These are phyloP conservation scores for Pterocarpus macrocarpus DNA, from an alignment of 306 rosid genomes.

Conservation along the genomic window DNA sequence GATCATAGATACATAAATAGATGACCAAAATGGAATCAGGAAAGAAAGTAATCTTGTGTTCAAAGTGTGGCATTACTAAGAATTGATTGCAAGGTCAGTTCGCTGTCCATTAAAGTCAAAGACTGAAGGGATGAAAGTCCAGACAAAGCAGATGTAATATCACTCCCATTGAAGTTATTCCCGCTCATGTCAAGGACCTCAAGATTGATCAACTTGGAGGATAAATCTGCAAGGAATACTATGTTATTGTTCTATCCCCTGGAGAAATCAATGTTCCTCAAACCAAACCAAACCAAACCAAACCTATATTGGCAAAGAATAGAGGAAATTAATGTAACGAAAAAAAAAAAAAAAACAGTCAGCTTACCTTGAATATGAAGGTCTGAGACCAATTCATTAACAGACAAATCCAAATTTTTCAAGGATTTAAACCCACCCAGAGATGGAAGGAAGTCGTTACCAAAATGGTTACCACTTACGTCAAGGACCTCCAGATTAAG, in stretches of 20 bases:
- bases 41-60: not conserved
- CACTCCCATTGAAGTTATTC: not conserved
- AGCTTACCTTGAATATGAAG: slow-evolving; percentile 32
- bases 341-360: not conserved
- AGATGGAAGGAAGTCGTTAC: not conserved
- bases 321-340: too few relatives aligned
- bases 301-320: too few relatives aligned
- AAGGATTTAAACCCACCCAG: slow-evolving; percentile 34
- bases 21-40: too few relatives aligned
- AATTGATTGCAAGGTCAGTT: not conserved
- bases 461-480: not conserved
- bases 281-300: too few relatives aligned
- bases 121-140: slow-evolving; percentile 32
- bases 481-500: slow-evolving; percentile 14
- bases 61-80: not conserved
- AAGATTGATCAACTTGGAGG: slow-evolving; percentile 3
- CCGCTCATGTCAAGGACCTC: not conserved
- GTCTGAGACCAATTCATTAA: not conserved
- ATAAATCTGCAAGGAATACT: not conserved
- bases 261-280: too few relatives aligned
- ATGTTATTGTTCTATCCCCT: not conserved
- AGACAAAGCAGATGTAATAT: slow-evolving; percentile 9
- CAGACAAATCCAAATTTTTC: not conserved
- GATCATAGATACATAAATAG: not conserved
- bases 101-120: not conserved